phyloP scores from a whole-genome alignment of 352 stramenopile genomes.

The Pythium insidiosum region DNA sequence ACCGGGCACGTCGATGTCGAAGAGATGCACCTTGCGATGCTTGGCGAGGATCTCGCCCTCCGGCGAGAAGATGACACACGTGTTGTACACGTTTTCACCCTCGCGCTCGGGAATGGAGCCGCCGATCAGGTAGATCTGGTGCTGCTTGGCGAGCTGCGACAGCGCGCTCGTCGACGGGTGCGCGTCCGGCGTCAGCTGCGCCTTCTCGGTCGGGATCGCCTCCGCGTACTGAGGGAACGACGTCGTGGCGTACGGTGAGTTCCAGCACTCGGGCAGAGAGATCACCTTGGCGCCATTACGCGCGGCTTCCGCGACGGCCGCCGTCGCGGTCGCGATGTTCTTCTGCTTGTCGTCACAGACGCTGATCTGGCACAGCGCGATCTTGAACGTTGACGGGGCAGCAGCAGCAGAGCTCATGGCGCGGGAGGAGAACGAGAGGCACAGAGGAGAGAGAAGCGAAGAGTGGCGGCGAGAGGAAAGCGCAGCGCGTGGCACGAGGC shows the following conservation, averaged over 20 bases:
- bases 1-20: constrained; percentile 99
- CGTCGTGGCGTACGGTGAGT: constrained; percentile 95
- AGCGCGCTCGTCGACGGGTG: constrained; percentile 87
- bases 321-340: constrained; percentile 75
- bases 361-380: constrained; percentile 95
- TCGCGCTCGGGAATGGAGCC: constrained; percentile 94
- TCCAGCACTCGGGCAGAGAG: constrained; percentile 94
- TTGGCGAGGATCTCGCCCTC: constrained; percentile 94
- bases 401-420: constrained; percentile 31
- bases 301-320: constrained; percentile 57
- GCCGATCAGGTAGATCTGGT: constrained; percentile 93
- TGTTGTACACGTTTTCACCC: constrained; percentile 96
- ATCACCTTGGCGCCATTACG: constrained; percentile 83
- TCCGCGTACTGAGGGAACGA: constrained; percentile 98
- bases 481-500: constrained; percentile 11
- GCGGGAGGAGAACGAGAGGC: no score
- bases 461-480: constrained; percentile 13
- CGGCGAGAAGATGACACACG: constrained; percentile 95
- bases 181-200: constrained; percentile 36
- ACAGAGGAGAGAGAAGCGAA: no score
- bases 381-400: constrained; percentile 58
- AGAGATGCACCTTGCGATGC: constrained; percentile 99
- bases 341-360: constrained; percentile 82
- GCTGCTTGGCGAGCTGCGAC: constrained; percentile 83
- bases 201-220: constrained; percentile 78